Evolutionary conservation across 2,329 filamentous ascomycete genomes (phyloP), one percentile per base, ranked within the genome.

Genomic region (Diaporthe velutina): DNA sequence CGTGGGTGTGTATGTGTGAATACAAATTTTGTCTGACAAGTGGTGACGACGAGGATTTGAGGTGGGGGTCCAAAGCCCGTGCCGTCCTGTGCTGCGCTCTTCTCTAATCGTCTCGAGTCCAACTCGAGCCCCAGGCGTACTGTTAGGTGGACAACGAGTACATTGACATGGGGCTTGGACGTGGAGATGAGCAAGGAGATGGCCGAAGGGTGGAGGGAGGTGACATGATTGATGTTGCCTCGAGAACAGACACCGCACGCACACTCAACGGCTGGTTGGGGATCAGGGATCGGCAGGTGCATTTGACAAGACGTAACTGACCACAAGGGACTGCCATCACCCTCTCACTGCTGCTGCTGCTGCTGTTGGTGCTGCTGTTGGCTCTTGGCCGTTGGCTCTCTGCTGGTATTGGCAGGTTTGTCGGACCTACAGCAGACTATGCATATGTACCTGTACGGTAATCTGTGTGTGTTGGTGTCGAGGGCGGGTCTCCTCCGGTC

Each of bases 271-370:
- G 61, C 61, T 38, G 30, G 61, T 35, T 22, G 28, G 28, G n/a
- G 61, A 38, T 67, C 61, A 52, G 45, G 61, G 64, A 68, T 68
- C 48, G 64, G 35, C 64, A 68, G 40, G 10, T 50, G 12, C 55
- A 38, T 25, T 54, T 38, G 64, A 40, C 64, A 52, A 54, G 48
- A 68, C n/a, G 58, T 22, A 15, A 17, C 1, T 22, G 15, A 17
- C 1, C 15, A 22, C 42, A 22, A 19, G 19, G 42, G 42, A 48
- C 13, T 48, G 6, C 15, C 5, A 6, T 15, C 10, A 10, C 35
- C 35, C 35, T 38, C 35, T 38, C 10, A 10, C 35, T 10, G n/a
- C 35, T 38, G 5, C 35, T 38, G 35, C 35, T 55, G 52, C 52
- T 19, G 25, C 13, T 33, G 28, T 10, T 42, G 35, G 3, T n/a